Evolutionary conservation across 1,284 basidiomycete genomes (phyloP), one percentile per base, ranked within the genome.

Genomic region (Rhodotorula sp.): DNA sequence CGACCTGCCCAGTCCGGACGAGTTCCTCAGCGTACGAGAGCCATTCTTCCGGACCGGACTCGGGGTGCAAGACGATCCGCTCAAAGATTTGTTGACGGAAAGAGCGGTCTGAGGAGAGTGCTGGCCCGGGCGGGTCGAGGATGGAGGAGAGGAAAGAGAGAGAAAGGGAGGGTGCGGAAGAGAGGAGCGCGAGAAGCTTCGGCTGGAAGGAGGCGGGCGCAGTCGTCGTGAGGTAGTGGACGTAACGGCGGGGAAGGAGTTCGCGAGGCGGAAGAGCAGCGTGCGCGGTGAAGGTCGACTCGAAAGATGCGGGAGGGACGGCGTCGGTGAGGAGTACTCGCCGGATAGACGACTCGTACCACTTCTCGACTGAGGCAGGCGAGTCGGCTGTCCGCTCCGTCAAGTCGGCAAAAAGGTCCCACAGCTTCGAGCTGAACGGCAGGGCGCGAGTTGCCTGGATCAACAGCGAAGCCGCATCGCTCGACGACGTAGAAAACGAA

Each of bases 261-360:
- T 74, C 73, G 9, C 73, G 59, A 15, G 73, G 73, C n/a, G 52
- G 39, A 20, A 64, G n/a, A 4, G 27, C 44, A 11, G 46, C 46
- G 17, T 52, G 46, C 1, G 54, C 59, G 47, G 20, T 7, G 32
- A 68, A 70, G 19, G 64, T 48, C 27, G 70, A 66, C 15, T 24
- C 24, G 27, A 74, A 74, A 24, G 10, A 39, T 10, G 71, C 51
- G 1, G 70, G 70, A 4, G 70, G 70, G n/a, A 69, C 48, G 4
- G 73, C 73, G 30, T 72, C 67, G 15, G 73, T 66, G 22, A 72
- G 52, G 55, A 72, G 60, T 9, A 60, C 51, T 1, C 67, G 58
- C 1, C 55, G 64, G 60, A 75, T 66, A 36, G 71, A 65, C 9
- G 48, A 11, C 22, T 48, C 49, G 65, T 71, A 75, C 74, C 74